Conservation (phyloP, 495 filamentous ascomycete genomes). For the Penicillium goetzii region DNA sequence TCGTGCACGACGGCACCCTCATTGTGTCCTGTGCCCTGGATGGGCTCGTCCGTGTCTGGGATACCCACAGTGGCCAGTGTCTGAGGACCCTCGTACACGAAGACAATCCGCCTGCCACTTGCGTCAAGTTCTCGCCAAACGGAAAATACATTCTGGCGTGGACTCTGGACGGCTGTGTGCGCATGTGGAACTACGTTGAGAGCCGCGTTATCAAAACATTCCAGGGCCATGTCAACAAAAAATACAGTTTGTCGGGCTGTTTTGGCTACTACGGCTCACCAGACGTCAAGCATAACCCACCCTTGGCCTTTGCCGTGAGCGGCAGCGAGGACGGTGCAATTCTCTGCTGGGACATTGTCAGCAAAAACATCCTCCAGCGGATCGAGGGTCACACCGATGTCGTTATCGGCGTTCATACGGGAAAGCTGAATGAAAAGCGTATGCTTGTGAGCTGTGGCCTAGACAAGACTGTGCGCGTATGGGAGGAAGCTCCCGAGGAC, state of each 20-base stretch:
- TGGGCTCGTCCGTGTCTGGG: constrained; percentile 91
- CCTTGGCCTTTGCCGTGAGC: constrained; percentile 65
- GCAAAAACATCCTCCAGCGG: constrained; percentile 77
- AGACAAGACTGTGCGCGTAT: constrained; percentile 67
- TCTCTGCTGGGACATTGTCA: constrained; percentile 86
- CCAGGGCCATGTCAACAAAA: constrained; percentile 86
- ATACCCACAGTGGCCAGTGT: constrained; percentile 94
- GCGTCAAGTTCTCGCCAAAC: constrained; percentile 90
- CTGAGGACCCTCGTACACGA: constrained; percentile 93
- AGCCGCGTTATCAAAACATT: constrained; percentile 94
- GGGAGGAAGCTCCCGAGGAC: constrained; percentile 49
- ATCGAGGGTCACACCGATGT: constrained; percentile 73
- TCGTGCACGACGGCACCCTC: constrained; percentile 88
- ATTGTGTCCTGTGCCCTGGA: constrained; percentile 88
- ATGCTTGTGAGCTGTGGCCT: constrained; percentile 65
- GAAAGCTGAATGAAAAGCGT: constrained; percentile 39
- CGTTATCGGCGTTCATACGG: constrained; percentile 83
- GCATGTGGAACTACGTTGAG: constrained; percentile 92
- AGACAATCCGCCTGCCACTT: constrained; percentile 90
- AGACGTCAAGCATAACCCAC: constrained; percentile 39
- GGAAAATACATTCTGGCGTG: constrained; percentile 90
- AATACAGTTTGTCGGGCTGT: constrained; percentile 78
- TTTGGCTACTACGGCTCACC: constrained; percentile 68
- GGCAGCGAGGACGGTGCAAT: constrained; percentile 88
- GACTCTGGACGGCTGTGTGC: constrained; percentile 85